Base-by-base conservation (phyloP, 31 red algal genomes). In the Endocladia muricata region DNA sequence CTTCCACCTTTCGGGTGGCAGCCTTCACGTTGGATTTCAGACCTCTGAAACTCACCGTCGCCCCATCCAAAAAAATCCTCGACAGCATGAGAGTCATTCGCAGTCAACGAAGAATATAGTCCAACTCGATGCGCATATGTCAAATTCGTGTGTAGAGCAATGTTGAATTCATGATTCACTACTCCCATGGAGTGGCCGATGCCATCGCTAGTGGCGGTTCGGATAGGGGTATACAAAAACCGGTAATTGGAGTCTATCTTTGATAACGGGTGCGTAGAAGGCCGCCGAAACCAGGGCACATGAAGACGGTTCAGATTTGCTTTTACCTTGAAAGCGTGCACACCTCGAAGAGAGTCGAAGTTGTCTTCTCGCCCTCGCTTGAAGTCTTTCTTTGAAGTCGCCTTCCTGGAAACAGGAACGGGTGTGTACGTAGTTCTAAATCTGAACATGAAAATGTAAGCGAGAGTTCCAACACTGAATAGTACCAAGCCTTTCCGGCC, bases 11-110 rank as follows among this genome's bases (percentile, higher is more conserved):
- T 30, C 2, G 86, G 77, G 49, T 57, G 25, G 40, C 86, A 90
- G 1, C 70, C 86, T 17, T 81, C 47, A 39, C 43, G 36, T 47
- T 90, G 86, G 32, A 90, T 34, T 37, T 77, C 59, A 25, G 43
- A 71, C 41, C 86, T 37, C 31, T 37, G 70, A 7, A 90, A 41
- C 31, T 76, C 76, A 11, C 86, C 86, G 1, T 44, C 30, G 13
- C 77, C 86, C 86, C 86, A 90, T 23, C 77, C 86, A 32, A 90
- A 90, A 66, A 90, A 90, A 1, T 69, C 47, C 38, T 90, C 86
- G 0, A 90, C 86, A 39, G 86, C 86, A 29, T 55, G 17, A 52
- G 5, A 36, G 57, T 90, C 70, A 2, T 62, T 19, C 9, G 37
- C 32, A 9, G 86, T 82, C 42, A 90, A 44, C 2, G 78, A 77